phyloP scores from a whole-genome alignment of 2,329 filamentous ascomycete genomes.

The Monosporascus sp. region DNA sequence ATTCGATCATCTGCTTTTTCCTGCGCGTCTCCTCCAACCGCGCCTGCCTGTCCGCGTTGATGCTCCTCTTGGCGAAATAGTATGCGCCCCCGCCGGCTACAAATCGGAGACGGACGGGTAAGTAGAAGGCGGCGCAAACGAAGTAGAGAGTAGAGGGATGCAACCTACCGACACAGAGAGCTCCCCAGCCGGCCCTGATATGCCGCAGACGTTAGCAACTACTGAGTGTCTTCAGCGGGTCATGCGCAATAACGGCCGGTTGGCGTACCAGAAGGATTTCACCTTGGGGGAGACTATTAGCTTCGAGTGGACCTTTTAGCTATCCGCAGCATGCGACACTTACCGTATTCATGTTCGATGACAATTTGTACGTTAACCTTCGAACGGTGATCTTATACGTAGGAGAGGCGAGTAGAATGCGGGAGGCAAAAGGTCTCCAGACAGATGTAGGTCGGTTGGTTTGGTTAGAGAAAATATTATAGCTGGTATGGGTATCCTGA shows the following conservation, averaged over 20 bases:
- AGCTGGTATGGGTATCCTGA: neutral
- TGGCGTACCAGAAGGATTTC: conserved; percentile 60
- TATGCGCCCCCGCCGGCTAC: conserved; percentile 85
- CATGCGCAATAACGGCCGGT: conserved; percentile 2
- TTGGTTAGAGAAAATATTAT: neutral
- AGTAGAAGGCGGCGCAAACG: conserved; percentile 5
- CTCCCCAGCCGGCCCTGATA: conserved; percentile 82
- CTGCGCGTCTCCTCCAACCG: conserved; percentile 63
- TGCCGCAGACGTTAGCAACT: neutral
- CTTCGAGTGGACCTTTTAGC: conserved; percentile 11
- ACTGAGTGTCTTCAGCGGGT: neutral
- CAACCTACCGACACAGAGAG: conserved; percentile 72
- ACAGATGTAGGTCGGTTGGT: neutral
- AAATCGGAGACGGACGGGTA: conserved; percentile 9
- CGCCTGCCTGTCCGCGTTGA: conserved; percentile 81
- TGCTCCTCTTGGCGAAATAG: conserved; percentile 89
- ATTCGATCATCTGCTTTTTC: conserved; percentile 55
- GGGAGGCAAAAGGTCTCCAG: neutral
- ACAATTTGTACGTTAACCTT: neutral
- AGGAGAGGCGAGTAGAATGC: neutral
- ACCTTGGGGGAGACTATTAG: conserved; percentile 36
- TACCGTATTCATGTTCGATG: conserved; percentile 15
- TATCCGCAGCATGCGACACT: conserved; percentile 4
- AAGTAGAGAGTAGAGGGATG: conserved; percentile 1
- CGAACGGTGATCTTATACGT: too few species aligned